Conservation (phyloP, 2,329 filamentous ascomycete species). For the Niveomyces coronatus region DNA sequence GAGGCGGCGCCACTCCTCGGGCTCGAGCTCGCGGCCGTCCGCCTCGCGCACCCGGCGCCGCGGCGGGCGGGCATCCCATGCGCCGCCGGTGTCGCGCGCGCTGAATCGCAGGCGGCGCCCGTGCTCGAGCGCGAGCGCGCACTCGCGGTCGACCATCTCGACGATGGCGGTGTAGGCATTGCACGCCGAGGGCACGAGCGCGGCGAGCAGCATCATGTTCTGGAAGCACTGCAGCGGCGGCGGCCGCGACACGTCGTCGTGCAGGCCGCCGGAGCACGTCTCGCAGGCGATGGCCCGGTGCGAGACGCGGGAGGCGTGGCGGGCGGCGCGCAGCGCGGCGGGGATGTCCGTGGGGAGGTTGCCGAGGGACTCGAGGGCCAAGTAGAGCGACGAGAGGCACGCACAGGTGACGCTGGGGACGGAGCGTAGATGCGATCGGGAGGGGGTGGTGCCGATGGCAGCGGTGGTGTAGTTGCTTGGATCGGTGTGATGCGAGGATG, state of each 20-base stretch:
- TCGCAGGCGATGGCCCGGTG: conserved; percentile 42
- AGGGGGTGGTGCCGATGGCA: background rate
- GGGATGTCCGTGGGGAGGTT: conserved; percentile 34
- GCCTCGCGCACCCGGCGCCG: conserved; percentile 19
- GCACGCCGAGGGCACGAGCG: conserved; percentile 46
- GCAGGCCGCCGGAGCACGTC: conserved; percentile 31
- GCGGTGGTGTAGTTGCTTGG: background rate
- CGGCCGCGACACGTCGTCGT: conserved; percentile 24
- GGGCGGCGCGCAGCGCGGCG: conserved; percentile 36
- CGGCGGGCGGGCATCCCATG: conserved; percentile 31
- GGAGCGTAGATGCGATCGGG: conserved; percentile 11
- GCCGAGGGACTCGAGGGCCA: conserved; percentile 39
- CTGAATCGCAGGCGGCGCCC: conserved; percentile 33
- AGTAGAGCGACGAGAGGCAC: conserved; percentile 40
- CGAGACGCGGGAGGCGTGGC: conserved; percentile 36
- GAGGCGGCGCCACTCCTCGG: conserved; percentile 42
- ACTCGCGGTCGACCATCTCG: conserved; percentile 42
- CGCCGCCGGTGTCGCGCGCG: conserved; percentile 36
- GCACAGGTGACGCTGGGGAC: conserved; percentile 28
- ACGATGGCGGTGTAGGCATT: conserved; percentile 48
- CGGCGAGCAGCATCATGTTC: conserved; percentile 47
- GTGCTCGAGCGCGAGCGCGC: conserved; percentile 31
- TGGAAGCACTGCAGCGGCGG: conserved; percentile 42
- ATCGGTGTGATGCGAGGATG: too few species aligned
- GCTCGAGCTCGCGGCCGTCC: conserved; percentile 36